A percentile compares a stretch with the other conserved stretches of the same genome.
These are phyloP conservation scores for Albifimbria verrucaria DNA, from an alignment of 2,329 filamentous ascomycete genomes.

Conservation along the genomic window DNA sequence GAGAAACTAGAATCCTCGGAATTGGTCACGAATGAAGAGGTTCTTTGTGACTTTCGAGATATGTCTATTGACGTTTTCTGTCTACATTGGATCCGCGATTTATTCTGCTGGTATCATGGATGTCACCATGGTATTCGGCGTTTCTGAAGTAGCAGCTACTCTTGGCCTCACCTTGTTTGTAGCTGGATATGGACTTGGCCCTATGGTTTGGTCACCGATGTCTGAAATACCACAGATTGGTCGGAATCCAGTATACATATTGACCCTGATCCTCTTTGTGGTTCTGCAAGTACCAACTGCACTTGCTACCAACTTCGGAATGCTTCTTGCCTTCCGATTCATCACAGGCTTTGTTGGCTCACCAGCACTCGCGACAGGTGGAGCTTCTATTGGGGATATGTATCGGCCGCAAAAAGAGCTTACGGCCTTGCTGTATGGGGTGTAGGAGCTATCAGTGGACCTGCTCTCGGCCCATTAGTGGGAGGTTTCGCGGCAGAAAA, in stretches of 20 bases:
- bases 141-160: conserved; percentile 1
- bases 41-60: conserved; percentile 6
- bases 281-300: conserved; percentile 51
- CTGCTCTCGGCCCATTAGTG: conserved; percentile 24
- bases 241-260: conserved; percentile 54
- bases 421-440: neutral
- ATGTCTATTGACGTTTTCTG: neutral
- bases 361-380: conserved; percentile 23
- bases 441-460: conserved; percentile 22
- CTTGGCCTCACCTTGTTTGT: conserved; percentile 4
- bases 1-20: conserved; percentile 6
- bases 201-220: conserved; percentile 54
- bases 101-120: neutral
- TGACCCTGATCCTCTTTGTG: conserved; percentile 56
- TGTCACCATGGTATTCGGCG: conserved; percentile 9
- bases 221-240: conserved; percentile 57
- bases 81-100: conserved; percentile 5
- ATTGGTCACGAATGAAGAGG: conserved; percentile 2
- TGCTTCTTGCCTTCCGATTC: conserved; percentile 50
- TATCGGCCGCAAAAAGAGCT: conserved; percentile 6
- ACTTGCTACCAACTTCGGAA: conserved; percentile 49
- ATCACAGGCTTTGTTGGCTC: conserved; percentile 44
- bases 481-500: conserved; percentile 60
- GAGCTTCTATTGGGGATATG: conserved; percentile 23
- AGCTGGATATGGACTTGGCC: conserved; percentile 29